Conservation (phyloP, 2,329 filamentous ascomycete genomes). For the Esteya vermicola region DNA sequence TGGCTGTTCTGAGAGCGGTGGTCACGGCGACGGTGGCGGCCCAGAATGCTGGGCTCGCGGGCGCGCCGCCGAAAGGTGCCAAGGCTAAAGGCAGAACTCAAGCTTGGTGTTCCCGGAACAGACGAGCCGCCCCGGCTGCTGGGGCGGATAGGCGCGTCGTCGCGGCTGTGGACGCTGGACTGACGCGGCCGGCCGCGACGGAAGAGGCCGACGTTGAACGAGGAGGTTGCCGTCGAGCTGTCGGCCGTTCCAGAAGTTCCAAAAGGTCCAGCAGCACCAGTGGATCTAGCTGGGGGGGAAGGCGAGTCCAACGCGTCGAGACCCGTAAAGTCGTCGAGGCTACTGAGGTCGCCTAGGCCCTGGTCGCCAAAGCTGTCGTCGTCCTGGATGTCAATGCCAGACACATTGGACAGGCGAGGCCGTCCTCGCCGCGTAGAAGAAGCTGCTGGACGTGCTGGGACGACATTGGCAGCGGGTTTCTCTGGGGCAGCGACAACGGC, state of each 20-base stretch:
- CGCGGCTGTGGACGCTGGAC: constrained; percentile 35
- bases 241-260: constrained; percentile 14
- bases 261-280: too few species aligned
- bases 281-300: constrained; percentile 1
- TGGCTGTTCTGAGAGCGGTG: too few species aligned
- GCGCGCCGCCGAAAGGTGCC: constrained; percentile 42
- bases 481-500: constrained; percentile 14
- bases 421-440: constrained; percentile 20
- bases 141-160: constrained; percentile 36
- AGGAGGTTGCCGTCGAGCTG: constrained; percentile 26
- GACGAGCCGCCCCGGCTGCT: constrained; percentile 35
- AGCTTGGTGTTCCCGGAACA: constrained; percentile 30
- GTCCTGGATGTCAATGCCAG: constrained; percentile 30
- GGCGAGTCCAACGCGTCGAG: constrained; percentile 11
- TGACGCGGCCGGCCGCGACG: constrained; percentile 28
- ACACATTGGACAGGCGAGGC: too few species aligned
- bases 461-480: constrained; percentile 16
- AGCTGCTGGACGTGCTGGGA: constrained; percentile 10
- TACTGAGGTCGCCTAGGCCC: constrained; percentile 15
- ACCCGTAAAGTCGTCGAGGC: constrained; percentile 9
- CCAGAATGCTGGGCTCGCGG: constrained; percentile 48
- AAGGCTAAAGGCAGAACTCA: constrained; percentile 39
- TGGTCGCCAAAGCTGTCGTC: constrained; percentile 33
- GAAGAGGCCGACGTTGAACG: constrained; percentile 31
- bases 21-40: constrained; percentile 35